Evolutionary conservation across 805 yeast species (phyloP), one percentile per base, ranked within the genome.

Genomic region (Suhomyces sp.): DNA sequence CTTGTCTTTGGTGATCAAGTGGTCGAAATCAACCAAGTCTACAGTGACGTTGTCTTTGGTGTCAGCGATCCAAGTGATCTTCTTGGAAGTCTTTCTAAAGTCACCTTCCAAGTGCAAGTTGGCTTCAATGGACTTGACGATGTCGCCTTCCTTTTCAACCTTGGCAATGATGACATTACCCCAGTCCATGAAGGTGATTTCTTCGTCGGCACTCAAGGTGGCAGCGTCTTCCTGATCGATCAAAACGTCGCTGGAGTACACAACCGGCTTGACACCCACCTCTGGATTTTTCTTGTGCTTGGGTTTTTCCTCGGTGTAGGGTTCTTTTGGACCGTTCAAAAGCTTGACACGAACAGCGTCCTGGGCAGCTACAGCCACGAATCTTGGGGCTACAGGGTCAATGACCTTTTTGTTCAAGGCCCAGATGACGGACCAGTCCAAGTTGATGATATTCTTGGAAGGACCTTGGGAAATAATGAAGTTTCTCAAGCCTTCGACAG

Each of bases 401-500:
- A 94, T 93, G 61, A 93, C 82, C 79, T 94, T 94, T 79, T 94
- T 94, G 84, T 94, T 94, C 70, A 88, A 83, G 52, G 98, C 94
- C 99, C 99, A 94, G 66, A 94, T 92, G 59, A 90, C 82, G 60
- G 88, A 88, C 99, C 99, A 94, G 72, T 94, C 99, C 69, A 94
- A 80, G 79, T 96, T 94, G 69, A 94, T 87, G 66, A 94, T 91
- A 78, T 94, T 94, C 77, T 87, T 90, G 46, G 98, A 93, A 41
- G 99, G 99, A 65, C 99, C 99, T 78, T 94, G 98, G 48, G 96
- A 82, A 57, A 94, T 79, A 60, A 94, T 88, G 65, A 94, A 94
- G 80, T 89, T 88, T 74, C 93, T 85, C 71, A 94, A 84, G 60
- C 98, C 99, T 78, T 94, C 97, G 58, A 94, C 96, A 40, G 97